Percentiles rank a stretch among this genome's conserved stretches.
These are phyloP conservation scores for Cladosporium sp. DNA, from an alignment of 2,329 filamentous ascomycete species.

Conservation along the genomic window DNA sequence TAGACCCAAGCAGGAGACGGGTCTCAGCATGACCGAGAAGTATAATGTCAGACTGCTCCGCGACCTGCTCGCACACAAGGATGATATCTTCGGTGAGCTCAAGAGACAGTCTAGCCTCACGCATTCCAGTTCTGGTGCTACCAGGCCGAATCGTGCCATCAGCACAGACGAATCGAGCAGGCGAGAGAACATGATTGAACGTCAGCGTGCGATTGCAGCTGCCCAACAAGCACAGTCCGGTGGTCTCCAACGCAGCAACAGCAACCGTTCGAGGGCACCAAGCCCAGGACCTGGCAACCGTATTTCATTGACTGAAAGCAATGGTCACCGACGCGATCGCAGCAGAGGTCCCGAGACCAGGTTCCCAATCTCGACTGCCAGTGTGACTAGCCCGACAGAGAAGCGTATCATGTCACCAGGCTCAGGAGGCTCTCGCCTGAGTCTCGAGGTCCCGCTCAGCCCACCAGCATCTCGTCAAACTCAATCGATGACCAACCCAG, in stretches of 20 bases:
- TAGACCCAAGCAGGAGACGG: slow-evolving; percentile 81
- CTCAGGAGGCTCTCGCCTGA: slow-evolving; percentile 50
- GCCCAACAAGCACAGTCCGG: slow-evolving; percentile 31
- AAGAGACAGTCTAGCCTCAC: slow-evolving; percentile 81
- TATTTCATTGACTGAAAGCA: slow-evolving; percentile 26
- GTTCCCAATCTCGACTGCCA: slow-evolving; percentile 68
- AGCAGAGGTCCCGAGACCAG: slow-evolving; percentile 68
- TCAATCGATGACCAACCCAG: slow-evolving; percentile 15
- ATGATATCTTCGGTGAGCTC: slow-evolving; percentile 90
- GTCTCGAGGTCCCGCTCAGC: slow-evolving; percentile 76
- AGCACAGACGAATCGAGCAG: slow-evolving; percentile 96
- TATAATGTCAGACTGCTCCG: slow-evolving; percentile 87
- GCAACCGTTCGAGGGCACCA: slow-evolving; percentile 48
- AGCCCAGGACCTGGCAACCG: slow-evolving; percentile 42
- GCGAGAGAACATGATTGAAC: slow-evolving; percentile 89
- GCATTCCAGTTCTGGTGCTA: slow-evolving; percentile 62
- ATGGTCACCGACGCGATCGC: slow-evolving; percentile 72
- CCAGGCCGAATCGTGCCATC: slow-evolving; percentile 70
- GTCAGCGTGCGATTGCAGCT: slow-evolving; percentile 73
- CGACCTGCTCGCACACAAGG: slow-evolving; percentile 91
- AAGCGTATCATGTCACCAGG: slow-evolving; percentile 44
- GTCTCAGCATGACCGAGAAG: slow-evolving; percentile 91
- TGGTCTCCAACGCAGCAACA: slow-evolving; percentile 19
- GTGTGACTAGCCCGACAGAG: slow-evolving; percentile 45
- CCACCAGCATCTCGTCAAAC: slow-evolving; percentile 35